Evolutionary conservation across 2,329 filamentous ascomycete genomes (phyloP).

Genomic region (Thelonectria olida): DNA sequence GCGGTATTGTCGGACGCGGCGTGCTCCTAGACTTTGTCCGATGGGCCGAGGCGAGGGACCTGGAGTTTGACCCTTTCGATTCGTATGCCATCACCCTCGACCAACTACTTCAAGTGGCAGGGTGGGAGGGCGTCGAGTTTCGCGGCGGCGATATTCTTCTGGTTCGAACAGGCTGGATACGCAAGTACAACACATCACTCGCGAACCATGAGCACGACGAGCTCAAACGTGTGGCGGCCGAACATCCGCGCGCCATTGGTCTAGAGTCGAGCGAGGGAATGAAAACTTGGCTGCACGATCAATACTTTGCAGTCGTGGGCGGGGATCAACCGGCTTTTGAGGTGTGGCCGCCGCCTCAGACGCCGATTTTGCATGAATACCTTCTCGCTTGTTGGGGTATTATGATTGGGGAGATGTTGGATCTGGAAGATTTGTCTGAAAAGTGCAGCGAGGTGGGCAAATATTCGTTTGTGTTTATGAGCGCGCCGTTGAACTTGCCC

Average conservation of each 20-base stretch:
- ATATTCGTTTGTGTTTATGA: conserved; percentile 52
- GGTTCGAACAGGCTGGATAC: conserved; percentile 62
- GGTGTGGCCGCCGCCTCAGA: conserved; percentile 49
- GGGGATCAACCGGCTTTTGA: conserved; percentile 65
- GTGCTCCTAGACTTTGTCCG: conserved; percentile 62
- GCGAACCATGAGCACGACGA: conserved; percentile 41
- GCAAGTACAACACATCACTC: conserved; percentile 50
- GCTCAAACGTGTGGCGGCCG: conserved; percentile 46
- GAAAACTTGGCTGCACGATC: conserved; percentile 67
- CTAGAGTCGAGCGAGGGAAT: conserved; percentile 58
- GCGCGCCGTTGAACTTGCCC: conserved; percentile 11
- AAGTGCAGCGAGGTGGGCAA: conserved; percentile 44
- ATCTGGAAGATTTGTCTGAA: conserved; percentile 50
- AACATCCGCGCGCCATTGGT: conserved; percentile 47
- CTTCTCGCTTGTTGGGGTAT: conserved; percentile 60
- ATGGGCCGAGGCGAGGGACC: conserved; percentile 51
- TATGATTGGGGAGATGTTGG: conserved; percentile 60
- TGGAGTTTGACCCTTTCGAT: conserved; percentile 51
- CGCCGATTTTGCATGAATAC: conserved; percentile 51
- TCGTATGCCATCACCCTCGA: conserved; percentile 53
- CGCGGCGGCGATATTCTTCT: conserved; percentile 65
- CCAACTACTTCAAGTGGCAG: conserved; percentile 54
- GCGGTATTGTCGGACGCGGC: conserved; percentile 59
- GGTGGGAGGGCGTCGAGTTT: conserved; percentile 52
- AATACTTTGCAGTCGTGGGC: conserved; percentile 62